Evolutionary conservation across 768 basidiomycete genomes (phyloP), one percentile per base, ranked within the genome.

Genomic region (Suillus subalutaceus): DNA sequence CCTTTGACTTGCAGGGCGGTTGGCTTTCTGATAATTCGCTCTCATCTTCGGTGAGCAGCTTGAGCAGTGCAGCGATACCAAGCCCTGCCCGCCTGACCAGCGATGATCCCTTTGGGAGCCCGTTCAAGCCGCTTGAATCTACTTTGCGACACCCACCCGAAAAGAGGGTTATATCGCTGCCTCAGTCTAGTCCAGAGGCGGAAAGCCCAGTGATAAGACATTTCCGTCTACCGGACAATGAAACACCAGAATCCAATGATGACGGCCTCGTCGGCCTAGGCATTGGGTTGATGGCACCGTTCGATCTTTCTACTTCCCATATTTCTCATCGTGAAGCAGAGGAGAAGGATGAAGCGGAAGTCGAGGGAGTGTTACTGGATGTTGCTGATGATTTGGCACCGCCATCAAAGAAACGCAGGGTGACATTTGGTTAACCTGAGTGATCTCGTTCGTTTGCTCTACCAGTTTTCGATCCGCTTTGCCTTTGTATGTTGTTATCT

Each of bases 201-300:
- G 87, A 86, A 66, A 90, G 88, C 66, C 89, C 89, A 35, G 84
- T 90, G 20, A 67, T 77, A 40, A 69, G 76, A 66, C 77, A 76
- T 63, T 63, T 64, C 38, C 74, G 77, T 59, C 67, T 68, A 40
- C 60, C 73, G 37, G 66, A 68, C 23, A 59, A 56, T 63, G 66
- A 68, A 48, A 69, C 71, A 9, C 69, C 72, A 32, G 77, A 74
- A 56, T 73, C 82, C 16, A 71, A 80, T 23, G 77, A 76, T 5
- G 74, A 71, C 35, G 18, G 59, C 3, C 71, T 77, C 52, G 76
- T 80, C 38, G 83, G 84, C 23, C 78, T 78, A 41, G 77, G 77
- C 46, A 77, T 78, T 67, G 77, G 78, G 9, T 77, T 89, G 48
- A 78, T 89, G 70, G 86, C 84, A 62, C 84, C 88, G 15, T 88